These are phyloP conservation scores for Apophysomyces trapeziformis DNA, from an alignment of 371 early-diverging fungal genomes.

Conservation along the genomic window DNA sequence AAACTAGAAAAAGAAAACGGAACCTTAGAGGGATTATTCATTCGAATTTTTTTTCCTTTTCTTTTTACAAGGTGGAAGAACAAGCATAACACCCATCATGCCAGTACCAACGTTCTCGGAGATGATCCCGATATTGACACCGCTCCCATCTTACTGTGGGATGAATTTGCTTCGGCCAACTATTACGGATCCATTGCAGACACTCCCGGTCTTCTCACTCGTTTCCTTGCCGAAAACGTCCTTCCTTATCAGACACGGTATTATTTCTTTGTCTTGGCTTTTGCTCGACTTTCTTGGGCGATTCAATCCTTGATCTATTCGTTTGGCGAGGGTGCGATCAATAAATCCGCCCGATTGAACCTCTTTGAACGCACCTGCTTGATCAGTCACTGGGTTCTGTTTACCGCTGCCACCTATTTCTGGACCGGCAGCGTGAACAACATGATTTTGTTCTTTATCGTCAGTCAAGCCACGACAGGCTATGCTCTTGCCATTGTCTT, in stretches of 20 bases:
- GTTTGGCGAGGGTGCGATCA: constrained; percentile 56
- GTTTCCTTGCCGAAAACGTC: constrained; percentile 68
- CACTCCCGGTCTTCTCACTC: constrained; percentile 50
- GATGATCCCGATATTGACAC: constrained; percentile 92
- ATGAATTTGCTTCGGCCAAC: constrained; percentile 81
- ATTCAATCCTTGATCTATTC: constrained; percentile 69
- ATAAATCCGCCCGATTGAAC: constrained; percentile 52
- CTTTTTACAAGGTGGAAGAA: constrained; percentile 76
- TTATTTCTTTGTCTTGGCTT: constrained; percentile 80
- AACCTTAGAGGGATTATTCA: not conserved
- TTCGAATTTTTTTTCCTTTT: constrained; percentile 26
- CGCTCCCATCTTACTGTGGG: constrained; percentile 83
- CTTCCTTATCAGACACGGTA: constrained; percentile 75
- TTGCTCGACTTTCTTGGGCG: constrained; percentile 83
- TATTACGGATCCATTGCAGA: constrained; percentile 64
- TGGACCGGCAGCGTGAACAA: constrained; percentile 59
- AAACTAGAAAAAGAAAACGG: constrained; percentile 3
- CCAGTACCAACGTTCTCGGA: constrained; percentile 80
- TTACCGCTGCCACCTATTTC: constrained; percentile 57
- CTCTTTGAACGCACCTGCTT: constrained; percentile 66
- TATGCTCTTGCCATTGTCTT: constrained; percentile 81
- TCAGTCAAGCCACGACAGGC: constrained; percentile 79
- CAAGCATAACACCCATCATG: constrained; percentile 92
- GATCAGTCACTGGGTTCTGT: constrained; percentile 74
- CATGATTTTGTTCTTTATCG: constrained; percentile 67